These are phyloP conservation scores for Diaporthe velutina DNA, from an alignment of 2,329 filamentous ascomycete species.

Conservation along the genomic window DNA sequence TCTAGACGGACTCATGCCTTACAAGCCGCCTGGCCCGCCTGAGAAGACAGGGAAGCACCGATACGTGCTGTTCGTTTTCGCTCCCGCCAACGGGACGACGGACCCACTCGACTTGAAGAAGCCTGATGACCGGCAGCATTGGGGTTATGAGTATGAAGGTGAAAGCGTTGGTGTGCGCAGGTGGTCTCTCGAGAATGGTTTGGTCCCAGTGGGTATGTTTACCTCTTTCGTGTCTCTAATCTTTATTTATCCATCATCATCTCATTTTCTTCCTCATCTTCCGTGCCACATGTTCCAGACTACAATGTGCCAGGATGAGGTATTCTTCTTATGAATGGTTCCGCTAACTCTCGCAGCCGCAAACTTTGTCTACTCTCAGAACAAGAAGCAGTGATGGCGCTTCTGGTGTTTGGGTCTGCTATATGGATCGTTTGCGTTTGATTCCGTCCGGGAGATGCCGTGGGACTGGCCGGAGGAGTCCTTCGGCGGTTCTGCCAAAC, in stretches of 20 bases:
- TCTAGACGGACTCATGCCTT: slow-evolving; percentile 53
- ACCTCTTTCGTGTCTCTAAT: not conserved
- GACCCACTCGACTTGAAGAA: slow-evolving; percentile 50
- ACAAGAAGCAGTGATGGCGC: slow-evolving; percentile 51
- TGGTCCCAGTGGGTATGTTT: slow-evolving; percentile 56
- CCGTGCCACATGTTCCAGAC: not conserved
- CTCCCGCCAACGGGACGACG: slow-evolving; percentile 54
- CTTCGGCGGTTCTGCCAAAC: no score
- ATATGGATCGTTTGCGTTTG: no score
- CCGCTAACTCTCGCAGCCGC: slow-evolving; percentile 45
- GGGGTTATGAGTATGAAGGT: slow-evolving; percentile 53
- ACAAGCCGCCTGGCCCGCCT: slow-evolving; percentile 57
- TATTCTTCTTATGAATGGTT: slow-evolving; percentile 26
- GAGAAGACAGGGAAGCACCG: slow-evolving; percentile 57
- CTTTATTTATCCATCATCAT: not conserved
- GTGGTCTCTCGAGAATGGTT: slow-evolving; percentile 56
- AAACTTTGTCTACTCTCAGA: slow-evolving; percentile 57
- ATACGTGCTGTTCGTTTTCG: slow-evolving; percentile 58
- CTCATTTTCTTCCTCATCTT: not conserved
- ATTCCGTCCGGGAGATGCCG: no score
- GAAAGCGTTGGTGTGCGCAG: slow-evolving; percentile 53
- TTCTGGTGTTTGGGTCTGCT: not conserved
- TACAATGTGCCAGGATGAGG: not conserved
- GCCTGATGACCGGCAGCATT: slow-evolving; percentile 54
- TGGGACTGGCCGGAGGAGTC: no score